These are phyloP conservation scores for Diaporthe vexans DNA, from an alignment of 2,329 filamentous ascomycete genomes.

Conservation along the genomic window DNA sequence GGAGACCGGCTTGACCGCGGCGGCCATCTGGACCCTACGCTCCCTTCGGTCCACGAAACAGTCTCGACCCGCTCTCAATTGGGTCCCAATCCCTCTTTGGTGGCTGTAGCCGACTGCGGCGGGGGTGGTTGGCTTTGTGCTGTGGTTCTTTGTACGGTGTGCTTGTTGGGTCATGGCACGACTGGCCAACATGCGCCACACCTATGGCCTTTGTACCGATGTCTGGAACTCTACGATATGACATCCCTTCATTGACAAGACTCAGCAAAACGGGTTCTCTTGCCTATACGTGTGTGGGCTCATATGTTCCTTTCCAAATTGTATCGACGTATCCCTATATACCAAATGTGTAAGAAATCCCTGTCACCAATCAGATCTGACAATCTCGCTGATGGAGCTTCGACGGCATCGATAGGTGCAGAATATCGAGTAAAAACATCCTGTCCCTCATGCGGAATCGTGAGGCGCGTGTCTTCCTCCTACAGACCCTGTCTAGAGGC, in stretches of 20 bases:
- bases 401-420: neutral
- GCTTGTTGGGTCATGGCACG: neutral
- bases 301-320: neutral
- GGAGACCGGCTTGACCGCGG: neutral
- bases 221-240: neutral
- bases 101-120: neutral
- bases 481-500: constrained; percentile 19
- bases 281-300: neutral
- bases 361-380: neutral
- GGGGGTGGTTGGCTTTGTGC: neutral
- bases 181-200: neutral
- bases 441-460: constrained; percentile 10
- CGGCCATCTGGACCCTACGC: too few species aligned
- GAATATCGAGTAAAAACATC: constrained; percentile 21
- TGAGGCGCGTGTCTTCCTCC: neutral
- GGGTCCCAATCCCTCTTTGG: neutral
- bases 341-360: constrained; percentile 27
- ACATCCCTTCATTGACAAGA: neutral
- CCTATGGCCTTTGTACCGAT: neutral
- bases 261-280: too few species aligned
- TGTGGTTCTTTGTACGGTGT: neutral
- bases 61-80: too few species aligned
- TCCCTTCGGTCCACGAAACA: neutral
- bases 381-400: neutral
- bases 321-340: neutral